A percentile compares a stretch with the other conserved stretches of the same genome.
Conservation (phyloP, 2,329 filamentous ascomycete species). For the Fusarium algeriense region DNA sequence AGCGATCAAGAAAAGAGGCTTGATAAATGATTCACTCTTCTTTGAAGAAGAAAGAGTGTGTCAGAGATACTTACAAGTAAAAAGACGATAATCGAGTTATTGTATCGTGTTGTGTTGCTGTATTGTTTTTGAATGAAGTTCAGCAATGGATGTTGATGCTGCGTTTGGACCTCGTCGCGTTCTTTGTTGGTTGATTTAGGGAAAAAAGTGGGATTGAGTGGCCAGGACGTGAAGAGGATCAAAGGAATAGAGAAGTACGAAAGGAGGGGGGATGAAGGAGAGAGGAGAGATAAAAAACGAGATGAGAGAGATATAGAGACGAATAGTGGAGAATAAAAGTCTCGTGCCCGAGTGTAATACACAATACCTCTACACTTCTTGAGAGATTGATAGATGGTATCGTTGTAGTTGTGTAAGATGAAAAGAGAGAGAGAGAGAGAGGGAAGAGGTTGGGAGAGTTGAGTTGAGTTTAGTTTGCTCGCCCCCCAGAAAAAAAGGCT, state of each 20-base stretch:
- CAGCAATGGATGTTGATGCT: constrained; percentile 10
- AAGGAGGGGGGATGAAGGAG: constrained; percentile 12
- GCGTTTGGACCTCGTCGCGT: constrained; percentile 24
- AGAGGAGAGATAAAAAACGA: constrained; percentile 13
- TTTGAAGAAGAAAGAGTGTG: constrained; percentile 8
- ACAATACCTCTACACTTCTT: constrained; percentile 2
- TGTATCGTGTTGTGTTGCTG: background rate
- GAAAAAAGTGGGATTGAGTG: constrained; percentile 41
- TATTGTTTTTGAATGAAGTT: constrained; percentile 10
- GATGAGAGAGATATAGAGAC: constrained; percentile 20
- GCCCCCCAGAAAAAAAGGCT: background rate
- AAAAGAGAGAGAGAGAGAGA: background rate
- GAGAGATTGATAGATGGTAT: background rate
- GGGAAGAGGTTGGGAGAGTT: constrained; percentile 3
- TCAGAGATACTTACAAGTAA: constrained; percentile 9
- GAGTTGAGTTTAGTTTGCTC: constrained; percentile 20
- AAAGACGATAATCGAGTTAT: constrained; percentile 8
- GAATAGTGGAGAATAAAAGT: constrained; percentile 35
- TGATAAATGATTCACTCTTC: constrained; percentile 16
- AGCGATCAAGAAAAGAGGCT: background rate
- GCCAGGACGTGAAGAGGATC: constrained; percentile 25
- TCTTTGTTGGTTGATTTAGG: constrained; percentile 29
- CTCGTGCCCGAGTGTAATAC: constrained; percentile 40
- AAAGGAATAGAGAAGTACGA: constrained; percentile 19
- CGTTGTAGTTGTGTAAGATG: constrained; percentile 19